Conservation (phyloP, 1,284 basidiomycete genomes). For the Rhodotorula mucilaginosa region DNA sequence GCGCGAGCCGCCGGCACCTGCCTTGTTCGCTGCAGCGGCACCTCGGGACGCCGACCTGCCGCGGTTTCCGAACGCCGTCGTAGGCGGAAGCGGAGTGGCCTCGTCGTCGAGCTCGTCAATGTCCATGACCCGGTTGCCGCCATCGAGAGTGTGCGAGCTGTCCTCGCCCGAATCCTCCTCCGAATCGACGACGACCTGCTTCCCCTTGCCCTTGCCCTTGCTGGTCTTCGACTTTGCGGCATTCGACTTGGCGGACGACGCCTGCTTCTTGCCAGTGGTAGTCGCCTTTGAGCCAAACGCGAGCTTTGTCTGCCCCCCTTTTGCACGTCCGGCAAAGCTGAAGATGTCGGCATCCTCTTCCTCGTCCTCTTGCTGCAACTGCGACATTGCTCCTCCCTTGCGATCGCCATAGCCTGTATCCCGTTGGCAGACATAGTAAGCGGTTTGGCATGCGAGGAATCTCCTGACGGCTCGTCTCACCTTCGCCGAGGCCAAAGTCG, state of each 20-base stretch:
- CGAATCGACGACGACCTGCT: conserved; percentile 23
- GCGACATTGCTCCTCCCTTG: conserved; percentile 18
- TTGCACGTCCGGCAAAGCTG: not conserved
- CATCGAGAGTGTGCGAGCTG: conserved; percentile 19
- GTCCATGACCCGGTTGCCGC: conserved; percentile 1
- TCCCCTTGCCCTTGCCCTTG: conserved; percentile 31
- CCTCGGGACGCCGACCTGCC: not conserved
- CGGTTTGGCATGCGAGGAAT: not conserved
- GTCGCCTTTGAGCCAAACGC: conserved; percentile 4
- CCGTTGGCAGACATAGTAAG: too few species aligned
- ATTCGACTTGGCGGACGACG: not conserved
- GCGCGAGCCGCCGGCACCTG: not conserved
- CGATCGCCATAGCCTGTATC: conserved; percentile 28
- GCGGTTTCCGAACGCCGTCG: not conserved
- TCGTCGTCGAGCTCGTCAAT: conserved; percentile 19
- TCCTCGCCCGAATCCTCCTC: conserved; percentile 18
- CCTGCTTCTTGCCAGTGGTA: too few species aligned
- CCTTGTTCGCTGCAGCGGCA: not conserved
- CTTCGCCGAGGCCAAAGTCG: conserved; percentile 36
- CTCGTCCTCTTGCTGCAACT: conserved; percentile 19
- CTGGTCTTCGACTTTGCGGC: not conserved
- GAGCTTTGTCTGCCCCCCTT: conserved; percentile 5
- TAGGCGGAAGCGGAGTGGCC: not conserved
- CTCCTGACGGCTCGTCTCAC: not conserved
- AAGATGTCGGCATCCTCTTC: conserved; percentile 24